Evolutionary conservation across 345 rosid genomes (phyloP).

Genomic region (Camelina laxa): DNA sequence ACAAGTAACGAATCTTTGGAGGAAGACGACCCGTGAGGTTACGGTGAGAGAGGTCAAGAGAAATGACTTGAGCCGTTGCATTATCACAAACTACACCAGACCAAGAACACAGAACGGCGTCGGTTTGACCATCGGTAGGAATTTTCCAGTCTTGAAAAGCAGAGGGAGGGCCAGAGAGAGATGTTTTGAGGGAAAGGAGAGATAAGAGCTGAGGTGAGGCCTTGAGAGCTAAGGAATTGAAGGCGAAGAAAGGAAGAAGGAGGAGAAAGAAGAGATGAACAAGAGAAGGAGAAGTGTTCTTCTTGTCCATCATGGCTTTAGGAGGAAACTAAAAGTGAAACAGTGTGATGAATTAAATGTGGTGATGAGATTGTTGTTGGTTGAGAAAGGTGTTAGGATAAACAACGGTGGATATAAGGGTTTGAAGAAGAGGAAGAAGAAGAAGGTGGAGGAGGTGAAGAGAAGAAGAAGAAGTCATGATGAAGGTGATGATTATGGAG

Average conservation of each 20-base stretch:
- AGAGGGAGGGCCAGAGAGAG: conserved; percentile 60
- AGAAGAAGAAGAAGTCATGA: conserved; percentile 66
- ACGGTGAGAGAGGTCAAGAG: conserved; percentile 78
- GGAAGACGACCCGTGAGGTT: conserved; percentile 80
- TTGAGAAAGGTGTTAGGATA: conserved; percentile 35
- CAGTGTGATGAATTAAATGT: neutral
- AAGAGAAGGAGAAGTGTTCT: conserved; percentile 49
- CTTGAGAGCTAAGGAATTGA: conserved; percentile 45
- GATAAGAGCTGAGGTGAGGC: conserved; percentile 65
- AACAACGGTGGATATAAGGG: conserved; percentile 53
- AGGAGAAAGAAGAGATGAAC: conserved; percentile 22
- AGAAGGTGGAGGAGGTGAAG: conserved; percentile 20
- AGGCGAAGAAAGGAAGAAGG: conserved; percentile 43
- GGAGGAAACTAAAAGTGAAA: conserved; percentile 43
- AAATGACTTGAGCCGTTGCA: conserved; percentile 55
- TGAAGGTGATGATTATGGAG: conserved; percentile 53
- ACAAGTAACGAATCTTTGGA: conserved; percentile 60
- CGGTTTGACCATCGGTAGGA: conserved; percentile 45
- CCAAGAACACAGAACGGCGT: conserved; percentile 85
- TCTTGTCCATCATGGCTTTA: conserved; percentile 39
- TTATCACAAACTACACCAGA: conserved; percentile 73
- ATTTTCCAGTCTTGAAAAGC: conserved; percentile 76
- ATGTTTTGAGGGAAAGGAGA: conserved; percentile 74
- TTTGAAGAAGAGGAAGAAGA: conserved; percentile 29
- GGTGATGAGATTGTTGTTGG: conserved; percentile 45